Evolutionary conservation across 129 eudicot species (phyloP), one percentile per base, ranked within the genome.

Genomic region (Artemisia tridentata): DNA sequence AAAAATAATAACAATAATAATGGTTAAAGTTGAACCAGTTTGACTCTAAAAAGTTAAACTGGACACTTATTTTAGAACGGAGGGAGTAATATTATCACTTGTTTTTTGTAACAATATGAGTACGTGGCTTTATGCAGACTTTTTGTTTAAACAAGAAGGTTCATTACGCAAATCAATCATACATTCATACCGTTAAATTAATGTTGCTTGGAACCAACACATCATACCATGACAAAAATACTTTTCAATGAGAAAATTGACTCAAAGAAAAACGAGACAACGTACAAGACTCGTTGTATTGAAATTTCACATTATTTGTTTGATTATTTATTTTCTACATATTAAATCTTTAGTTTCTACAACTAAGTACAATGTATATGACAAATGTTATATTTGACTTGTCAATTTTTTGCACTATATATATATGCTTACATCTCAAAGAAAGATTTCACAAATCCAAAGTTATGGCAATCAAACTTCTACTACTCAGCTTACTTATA

Each of bases 181-280:
- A 19, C 34, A 29, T 29, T 29, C 34, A 29, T 29, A 29, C 75
- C 80, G 80, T 76, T 68, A 23, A 8, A 68, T n/a, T n/a, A n/a
- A n/a, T 59, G 61, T 20, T 14, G 63, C 64, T n/a, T 41, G n/a
- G 14, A 31, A 63, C 23, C 62, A 54, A 19, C 7, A 29, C 19
- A 45, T 65, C 5, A 43, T 11, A 43, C 48, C 48, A 46, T n/a
- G 74, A 57, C 51, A 51, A 45, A 71, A 41, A 31, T 63, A 67
- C 79, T 66, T 67, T 56, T 75, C 73, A 55, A 66, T 29, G 52
- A 51, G 27, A 67, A 38, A 74, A 64, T 57, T 74, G 78, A 74
- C 71, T n/a, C 65, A 14, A 67, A 56, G 25, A 54, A 55, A 8
- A 38, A 41, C 19, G 18, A 15, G 15, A 43, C 54, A 61, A 57